Base-by-base conservation (phyloP, 306 rosid species). In the Cicer judaicum region DNA sequence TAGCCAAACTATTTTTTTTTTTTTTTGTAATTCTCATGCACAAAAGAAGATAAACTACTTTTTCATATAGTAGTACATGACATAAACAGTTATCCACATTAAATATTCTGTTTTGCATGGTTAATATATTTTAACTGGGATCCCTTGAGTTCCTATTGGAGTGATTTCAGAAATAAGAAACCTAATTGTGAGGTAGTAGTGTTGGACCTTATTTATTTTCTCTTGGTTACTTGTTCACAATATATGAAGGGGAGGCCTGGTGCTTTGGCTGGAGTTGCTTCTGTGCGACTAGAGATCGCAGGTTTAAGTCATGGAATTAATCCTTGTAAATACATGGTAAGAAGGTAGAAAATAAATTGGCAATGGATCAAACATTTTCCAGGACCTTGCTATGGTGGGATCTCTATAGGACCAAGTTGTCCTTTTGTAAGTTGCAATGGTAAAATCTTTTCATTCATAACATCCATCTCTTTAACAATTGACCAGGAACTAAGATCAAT, bases 81-180 rank as follows among this genome's bases (percentile, higher is more conserved):
- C 38, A 43, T 29, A 7, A 29, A 72, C 36, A 29, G n/a, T 49
- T 76, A 44, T 15, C n/a, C 48, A 10, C 42, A 8, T 64, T 60
- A 60, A 72, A 16, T 46, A 53, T 55, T 70, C 47, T 29, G 50
- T 73, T 62, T 46, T 34, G n/a, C 69, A 24, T 55, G 71, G 52
- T 48, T 66, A 56, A 56, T 29, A 40, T 71, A 66, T 38, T 49
- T 49, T 43, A n/a, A 40, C 8, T 36, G 8, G 65, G 68, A 64
- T 70, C 43, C 50, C 44, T 6, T 41, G 49, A 63, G 47, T 24
- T 48, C 70, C 41, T 63, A 11, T 21, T 43, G 16, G 24, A 75
- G 69, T 54, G 62, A 55, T 21, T 70, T 15, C 60, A 42, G 66
- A 66, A 63, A 73, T 57, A 72, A 12, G 19, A 76, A 65, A 65